Percentiles rank a stretch among this genome's conserved stretches.
Evolutionary conservation across 2,329 filamentous ascomycete genomes (phyloP).

Genomic region (Aspergillus clavatus): DNA sequence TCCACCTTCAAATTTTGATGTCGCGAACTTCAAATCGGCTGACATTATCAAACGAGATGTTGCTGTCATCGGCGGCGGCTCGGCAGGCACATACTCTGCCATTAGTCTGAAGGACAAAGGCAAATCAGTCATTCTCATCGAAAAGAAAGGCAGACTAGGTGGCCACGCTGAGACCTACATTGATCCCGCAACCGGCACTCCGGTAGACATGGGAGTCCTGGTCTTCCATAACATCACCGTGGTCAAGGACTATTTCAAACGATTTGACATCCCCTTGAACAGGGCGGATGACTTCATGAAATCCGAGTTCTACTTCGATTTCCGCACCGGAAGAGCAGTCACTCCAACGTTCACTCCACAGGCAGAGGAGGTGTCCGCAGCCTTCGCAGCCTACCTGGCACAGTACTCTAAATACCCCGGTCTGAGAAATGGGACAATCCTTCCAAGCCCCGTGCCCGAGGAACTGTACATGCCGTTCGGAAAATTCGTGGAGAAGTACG

Average conservation of each 20-base stretch:
- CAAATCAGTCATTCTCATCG: constrained; percentile 7
- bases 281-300: neutral
- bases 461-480: constrained; percentile 27
- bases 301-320: neutral
- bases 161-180: constrained; percentile 6
- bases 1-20: neutral
- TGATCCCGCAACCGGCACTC: neutral
- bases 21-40: neutral
- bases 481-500: constrained; percentile 25
- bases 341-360: neutral
- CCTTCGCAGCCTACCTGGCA: neutral
- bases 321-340: neutral
- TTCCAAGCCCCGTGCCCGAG: constrained; percentile 26
- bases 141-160: constrained; percentile 2
- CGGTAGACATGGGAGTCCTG: constrained; percentile 3
- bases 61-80: constrained; percentile 1
- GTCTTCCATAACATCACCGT: neutral
- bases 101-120: constrained; percentile 3
- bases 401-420: constrained; percentile 19
- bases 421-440: constrained; percentile 20
- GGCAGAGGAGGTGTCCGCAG: neutral
- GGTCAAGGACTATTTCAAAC: constrained; percentile 2
- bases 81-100: constrained; percentile 3
- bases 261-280: neutral
- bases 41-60: constrained; percentile 7